These are phyloP conservation scores for Arthrinium phaeospermum DNA, from an alignment of 2,329 filamentous ascomycete species.

Conservation along the genomic window DNA sequence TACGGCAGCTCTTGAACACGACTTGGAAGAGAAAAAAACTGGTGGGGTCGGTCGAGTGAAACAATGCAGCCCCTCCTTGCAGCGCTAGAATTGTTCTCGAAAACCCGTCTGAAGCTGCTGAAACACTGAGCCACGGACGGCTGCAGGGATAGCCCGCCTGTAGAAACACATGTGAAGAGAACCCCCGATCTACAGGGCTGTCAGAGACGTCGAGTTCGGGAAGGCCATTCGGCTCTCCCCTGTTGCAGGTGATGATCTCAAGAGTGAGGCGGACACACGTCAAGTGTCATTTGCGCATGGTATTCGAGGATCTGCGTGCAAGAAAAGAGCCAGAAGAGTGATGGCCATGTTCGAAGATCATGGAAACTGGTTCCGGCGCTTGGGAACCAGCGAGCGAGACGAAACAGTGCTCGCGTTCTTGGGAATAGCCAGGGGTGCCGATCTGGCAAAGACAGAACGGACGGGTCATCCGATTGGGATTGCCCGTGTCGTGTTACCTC, in stretches of 20 bases:
- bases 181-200: conserved; percentile 9
- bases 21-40: background rate
- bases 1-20: background rate
- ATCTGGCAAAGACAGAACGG: background rate
- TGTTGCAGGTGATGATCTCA: background rate
- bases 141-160: conserved; percentile 1
- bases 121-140: conserved; percentile 13
- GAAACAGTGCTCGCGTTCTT: background rate
- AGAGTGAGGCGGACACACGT: background rate
- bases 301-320: background rate
- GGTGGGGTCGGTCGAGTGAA: conserved; percentile 7
- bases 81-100: conserved; percentile 18
- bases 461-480: conserved; percentile 9
- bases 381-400: background rate
- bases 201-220: background rate
- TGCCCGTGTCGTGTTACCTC: background rate
- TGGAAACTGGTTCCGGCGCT: background rate
- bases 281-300: background rate
- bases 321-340: background rate
- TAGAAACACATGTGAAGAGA: conserved; percentile 13
- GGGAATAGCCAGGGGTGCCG: background rate
- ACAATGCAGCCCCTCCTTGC: background rate
- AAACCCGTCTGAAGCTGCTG: conserved; percentile 1
- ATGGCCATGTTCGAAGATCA: background rate
- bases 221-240: background rate